Conservation (phyloP, 352 stramenopile genomes). For the Phytophthora europaea region DNA sequence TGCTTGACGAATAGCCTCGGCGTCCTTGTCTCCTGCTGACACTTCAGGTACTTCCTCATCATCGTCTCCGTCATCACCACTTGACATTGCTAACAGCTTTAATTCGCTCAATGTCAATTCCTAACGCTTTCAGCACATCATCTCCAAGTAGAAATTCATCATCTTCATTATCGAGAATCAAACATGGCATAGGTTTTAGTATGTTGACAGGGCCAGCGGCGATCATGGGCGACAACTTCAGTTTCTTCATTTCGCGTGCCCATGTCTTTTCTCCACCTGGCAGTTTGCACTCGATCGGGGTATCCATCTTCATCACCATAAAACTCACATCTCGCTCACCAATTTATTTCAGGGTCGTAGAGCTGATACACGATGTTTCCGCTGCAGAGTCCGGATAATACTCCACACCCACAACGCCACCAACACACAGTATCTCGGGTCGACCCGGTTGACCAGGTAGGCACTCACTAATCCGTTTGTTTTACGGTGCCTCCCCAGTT, state of each 20-base stretch:
- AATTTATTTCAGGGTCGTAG: conserved; percentile 18
- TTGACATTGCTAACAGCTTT: conserved; percentile 9
- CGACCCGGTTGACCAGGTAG: conserved; percentile 3
- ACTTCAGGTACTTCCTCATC: conserved; percentile 8
- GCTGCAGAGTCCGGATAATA: conserved; percentile 25
- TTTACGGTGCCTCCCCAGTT: conserved; percentile 16
- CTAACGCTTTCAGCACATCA: conserved; percentile 16
- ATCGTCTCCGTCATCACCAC: conserved; percentile 9
- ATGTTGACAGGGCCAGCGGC: conserved; percentile 19
- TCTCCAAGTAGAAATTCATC: conserved; percentile 20
- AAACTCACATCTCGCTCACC: conserved; percentile 5
- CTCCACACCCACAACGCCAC: conserved; percentile 13
- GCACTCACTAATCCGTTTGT: conserved; percentile 17
- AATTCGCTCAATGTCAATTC: conserved; percentile 18
- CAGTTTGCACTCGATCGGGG: background rate
- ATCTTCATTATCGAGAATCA: conserved; percentile 12
- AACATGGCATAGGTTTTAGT: conserved; percentile 4
- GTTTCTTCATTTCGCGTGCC: background rate
- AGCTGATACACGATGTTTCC: conserved; percentile 23
- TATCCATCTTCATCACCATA: background rate
- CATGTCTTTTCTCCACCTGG: conserved; percentile 11
- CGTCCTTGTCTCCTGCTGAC: background rate
- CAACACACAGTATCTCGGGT: conserved; percentile 7
- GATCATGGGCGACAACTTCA: conserved; percentile 7
- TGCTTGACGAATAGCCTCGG: background rate